These are phyloP conservation scores for Phytophthora agathidicida DNA, from an alignment of 352 stramenopile genomes.

Conservation along the genomic window DNA sequence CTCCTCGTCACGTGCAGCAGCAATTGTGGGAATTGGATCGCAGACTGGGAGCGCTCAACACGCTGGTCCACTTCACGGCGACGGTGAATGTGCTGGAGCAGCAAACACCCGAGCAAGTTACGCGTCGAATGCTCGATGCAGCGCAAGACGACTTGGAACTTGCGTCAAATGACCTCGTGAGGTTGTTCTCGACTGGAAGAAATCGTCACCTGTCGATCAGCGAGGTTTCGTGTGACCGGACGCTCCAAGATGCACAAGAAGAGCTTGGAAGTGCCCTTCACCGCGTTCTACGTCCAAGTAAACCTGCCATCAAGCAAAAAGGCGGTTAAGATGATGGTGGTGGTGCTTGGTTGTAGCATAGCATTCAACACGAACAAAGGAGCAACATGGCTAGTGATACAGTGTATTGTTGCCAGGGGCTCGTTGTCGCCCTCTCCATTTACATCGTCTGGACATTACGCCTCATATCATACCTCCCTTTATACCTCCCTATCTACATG, in stretches of 20 bases:
- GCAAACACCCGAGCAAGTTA: slow-evolving; percentile 28
- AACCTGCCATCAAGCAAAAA: slow-evolving; percentile 18
- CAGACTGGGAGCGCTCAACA: slow-evolving; percentile 23
- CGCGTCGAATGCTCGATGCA: slow-evolving; percentile 43
- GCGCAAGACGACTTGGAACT: slow-evolving; percentile 51
- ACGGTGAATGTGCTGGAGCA: slow-evolving; percentile 53
- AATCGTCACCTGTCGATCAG: slow-evolving; percentile 15
- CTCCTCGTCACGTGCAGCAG: slow-evolving; percentile 49
- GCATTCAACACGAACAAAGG: not conserved
- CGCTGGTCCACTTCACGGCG: slow-evolving; percentile 47
- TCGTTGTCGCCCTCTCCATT: slow-evolving; percentile 9
- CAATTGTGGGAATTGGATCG: slow-evolving; percentile 52
- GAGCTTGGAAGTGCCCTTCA: slow-evolving; percentile 39
- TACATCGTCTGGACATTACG: slow-evolving; percentile 27
- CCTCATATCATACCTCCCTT: slow-evolving; percentile 36
- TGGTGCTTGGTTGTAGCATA: too few species aligned
- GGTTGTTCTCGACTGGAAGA: slow-evolving; percentile 37
- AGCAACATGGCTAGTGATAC: slow-evolving; percentile 34
- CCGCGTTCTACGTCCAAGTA: slow-evolving; percentile 9
- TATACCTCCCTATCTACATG: slow-evolving; percentile 29
- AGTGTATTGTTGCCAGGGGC: slow-evolving; percentile 25
- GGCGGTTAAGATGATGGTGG: not conserved
- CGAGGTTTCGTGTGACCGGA: slow-evolving; percentile 53
- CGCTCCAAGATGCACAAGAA: slow-evolving; percentile 42
- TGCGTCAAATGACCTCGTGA: slow-evolving; percentile 32